Percentiles rank a stretch among this genome's conserved stretches.
These are phyloP conservation scores for Cubamyces sp. DNA, from an alignment of 768 basidiomycete genomes.

Conservation along the genomic window DNA sequence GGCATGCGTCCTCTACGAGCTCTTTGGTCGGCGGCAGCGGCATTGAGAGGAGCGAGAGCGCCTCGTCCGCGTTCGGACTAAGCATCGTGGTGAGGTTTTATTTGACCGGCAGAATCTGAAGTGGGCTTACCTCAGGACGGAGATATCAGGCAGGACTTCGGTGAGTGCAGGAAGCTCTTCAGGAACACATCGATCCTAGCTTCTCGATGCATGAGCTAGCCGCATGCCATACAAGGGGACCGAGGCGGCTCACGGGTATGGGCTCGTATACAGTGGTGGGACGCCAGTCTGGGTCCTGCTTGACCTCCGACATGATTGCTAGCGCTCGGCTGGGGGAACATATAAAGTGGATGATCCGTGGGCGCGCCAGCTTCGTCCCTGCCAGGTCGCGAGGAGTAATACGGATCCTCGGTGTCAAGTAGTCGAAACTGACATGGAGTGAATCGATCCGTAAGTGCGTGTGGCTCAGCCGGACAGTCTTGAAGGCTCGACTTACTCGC, in stretches of 20 bases:
- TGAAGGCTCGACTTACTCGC: conserved; percentile 63
- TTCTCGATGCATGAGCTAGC: conserved; percentile 18
- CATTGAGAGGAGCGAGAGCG: conserved; percentile 64
- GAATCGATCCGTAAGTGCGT: no score
- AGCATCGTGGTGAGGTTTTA: no score
- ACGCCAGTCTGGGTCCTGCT: conserved; percentile 56
- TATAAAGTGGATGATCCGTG: conserved; percentile 76
- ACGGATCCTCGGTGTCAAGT: conserved; percentile 71
- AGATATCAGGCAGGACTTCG: conserved; percentile 58
- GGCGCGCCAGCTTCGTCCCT: conserved; percentile 51
- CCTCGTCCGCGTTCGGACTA: conserved; percentile 90
- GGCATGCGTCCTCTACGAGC: conserved; percentile 69
- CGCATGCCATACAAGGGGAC: background rate
- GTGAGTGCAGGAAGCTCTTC: conserved; percentile 73
- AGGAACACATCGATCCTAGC: conserved; percentile 77
- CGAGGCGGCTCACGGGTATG: conserved; percentile 63
- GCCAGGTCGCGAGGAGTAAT: conserved; percentile 72
- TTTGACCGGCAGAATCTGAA: background rate
- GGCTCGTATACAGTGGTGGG: conserved; percentile 83
- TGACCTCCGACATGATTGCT: conserved; percentile 67
- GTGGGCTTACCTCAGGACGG: conserved; percentile 66
- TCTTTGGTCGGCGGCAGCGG: conserved; percentile 50
- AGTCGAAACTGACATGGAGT: conserved; percentile 73
- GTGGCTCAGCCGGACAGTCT: no score
- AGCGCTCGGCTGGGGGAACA: conserved; percentile 79